Percentiles rank a stretch among this genome's conserved stretches.
phyloP scores from a whole-genome alignment of 371 early-diverging fungal species.

The Funneliformis caledonium region DNA sequence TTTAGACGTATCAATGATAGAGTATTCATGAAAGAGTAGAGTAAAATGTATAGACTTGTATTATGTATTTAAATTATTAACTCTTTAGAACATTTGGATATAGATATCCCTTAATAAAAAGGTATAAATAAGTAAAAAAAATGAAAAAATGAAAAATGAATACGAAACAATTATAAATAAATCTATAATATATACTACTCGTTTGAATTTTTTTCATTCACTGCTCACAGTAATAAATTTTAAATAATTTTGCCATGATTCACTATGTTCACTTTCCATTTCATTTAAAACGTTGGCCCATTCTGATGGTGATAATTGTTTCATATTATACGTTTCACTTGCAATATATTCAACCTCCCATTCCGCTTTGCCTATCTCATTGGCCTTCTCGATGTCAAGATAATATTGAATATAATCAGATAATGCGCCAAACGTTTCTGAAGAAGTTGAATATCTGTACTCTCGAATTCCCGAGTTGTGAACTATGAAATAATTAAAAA shows the following conservation, averaged over 20 bases:
- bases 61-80: too few relatives aligned
- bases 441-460: conserved; percentile 51
- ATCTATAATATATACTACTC: too few relatives aligned
- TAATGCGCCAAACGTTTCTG: conserved; percentile 46
- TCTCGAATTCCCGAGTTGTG: conserved; percentile 60
- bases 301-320: conserved; percentile 34
- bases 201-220: not conserved
- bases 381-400: conserved; percentile 53
- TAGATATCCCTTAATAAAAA: too few relatives aligned
- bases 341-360: conserved; percentile 57
- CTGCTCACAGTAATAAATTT: conserved; percentile 8
- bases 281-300: conserved; percentile 34
- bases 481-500: not conserved
- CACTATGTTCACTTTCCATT: conserved; percentile 1
- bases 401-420: conserved; percentile 61
- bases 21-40: too few relatives aligned
- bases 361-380: conserved; percentile 43
- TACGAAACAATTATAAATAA: too few relatives aligned
- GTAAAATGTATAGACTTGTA: too few relatives aligned
- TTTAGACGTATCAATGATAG: too few relatives aligned
- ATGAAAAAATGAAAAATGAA: too few relatives aligned
- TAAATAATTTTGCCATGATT: not conserved
- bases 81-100: too few relatives aligned
- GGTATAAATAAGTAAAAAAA: too few relatives aligned
- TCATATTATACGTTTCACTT: conserved; percentile 49